Conservation (phyloP, 2,329 filamentous ascomycete species). For the Colletotrichum incanum region DNA sequence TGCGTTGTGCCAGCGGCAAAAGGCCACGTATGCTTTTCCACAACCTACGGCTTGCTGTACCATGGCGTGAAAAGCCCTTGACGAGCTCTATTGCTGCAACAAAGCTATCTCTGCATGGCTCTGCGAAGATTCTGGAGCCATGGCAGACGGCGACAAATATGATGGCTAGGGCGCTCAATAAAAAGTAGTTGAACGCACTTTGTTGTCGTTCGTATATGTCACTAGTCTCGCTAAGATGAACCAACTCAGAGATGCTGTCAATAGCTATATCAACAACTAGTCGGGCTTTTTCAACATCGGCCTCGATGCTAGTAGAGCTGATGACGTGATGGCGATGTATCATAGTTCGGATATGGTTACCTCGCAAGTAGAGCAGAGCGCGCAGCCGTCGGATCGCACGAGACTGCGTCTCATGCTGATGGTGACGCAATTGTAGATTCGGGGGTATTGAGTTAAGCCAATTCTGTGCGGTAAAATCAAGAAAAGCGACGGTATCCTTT, state of each 20-base stretch:
- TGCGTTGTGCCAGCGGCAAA: conserved; percentile 50
- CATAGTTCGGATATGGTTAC: conserved; percentile 61
- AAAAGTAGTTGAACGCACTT: conserved; percentile 59
- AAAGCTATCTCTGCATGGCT: conserved; percentile 53
- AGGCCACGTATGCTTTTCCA: conserved; percentile 56
- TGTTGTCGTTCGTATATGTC: conserved; percentile 57
- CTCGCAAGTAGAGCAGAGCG: conserved; percentile 60
- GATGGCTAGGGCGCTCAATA: conserved; percentile 56
- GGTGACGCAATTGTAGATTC: conserved; percentile 56
- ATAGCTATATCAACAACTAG: conserved; percentile 57
- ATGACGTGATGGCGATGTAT: conserved; percentile 63
- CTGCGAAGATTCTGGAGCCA: conserved; percentile 58
- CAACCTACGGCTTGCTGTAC: conserved; percentile 50
- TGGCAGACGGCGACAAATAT: conserved; percentile 62
- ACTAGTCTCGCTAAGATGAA: conserved; percentile 54
- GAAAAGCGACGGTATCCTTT: conserved; percentile 56
- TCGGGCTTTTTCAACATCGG: conserved; percentile 54
- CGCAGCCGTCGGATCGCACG: conserved; percentile 58
- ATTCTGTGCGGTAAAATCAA: conserved; percentile 60
- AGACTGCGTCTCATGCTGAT: conserved; percentile 54
- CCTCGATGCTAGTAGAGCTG: conserved; percentile 54
- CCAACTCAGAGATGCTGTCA: conserved; percentile 53
- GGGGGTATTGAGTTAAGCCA: conserved; percentile 63
- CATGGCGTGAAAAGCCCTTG: conserved; percentile 51
- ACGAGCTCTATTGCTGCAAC: conserved; percentile 52